Conservation (phyloP, 2,329 filamentous ascomycete genomes). For the Exophiala mesophila region DNA sequence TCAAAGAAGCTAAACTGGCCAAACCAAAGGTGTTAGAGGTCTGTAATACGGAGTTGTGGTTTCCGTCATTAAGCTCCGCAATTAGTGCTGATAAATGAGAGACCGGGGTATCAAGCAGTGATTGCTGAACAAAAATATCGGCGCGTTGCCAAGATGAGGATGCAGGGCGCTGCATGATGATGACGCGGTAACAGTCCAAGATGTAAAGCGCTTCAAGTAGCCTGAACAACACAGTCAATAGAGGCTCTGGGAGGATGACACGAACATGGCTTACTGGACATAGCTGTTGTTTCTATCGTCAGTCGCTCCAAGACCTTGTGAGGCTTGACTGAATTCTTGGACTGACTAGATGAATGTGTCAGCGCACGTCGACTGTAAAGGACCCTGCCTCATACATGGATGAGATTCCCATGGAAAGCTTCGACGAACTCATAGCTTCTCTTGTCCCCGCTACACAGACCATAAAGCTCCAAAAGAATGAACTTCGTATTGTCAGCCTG, state of each 20-base stretch:
- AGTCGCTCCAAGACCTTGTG: background rate
- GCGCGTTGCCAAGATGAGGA: background rate
- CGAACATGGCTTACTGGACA: constrained; percentile 10
- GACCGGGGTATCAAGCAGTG: constrained; percentile 1
- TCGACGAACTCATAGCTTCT: constrained; percentile 18
- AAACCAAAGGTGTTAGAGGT: constrained; percentile 3
- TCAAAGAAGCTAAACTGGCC: constrained; percentile 4
- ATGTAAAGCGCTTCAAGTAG: constrained; percentile 16
- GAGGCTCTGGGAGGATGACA: too few relatives aligned
- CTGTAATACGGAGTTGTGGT: background rate
- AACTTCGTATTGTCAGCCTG: background rate
- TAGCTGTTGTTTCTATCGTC: constrained; percentile 3
- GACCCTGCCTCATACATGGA: constrained; percentile 5
- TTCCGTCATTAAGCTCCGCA: background rate
- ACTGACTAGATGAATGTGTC: constrained; percentile 6
- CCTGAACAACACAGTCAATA: too few relatives aligned
- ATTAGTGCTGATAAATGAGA: background rate
- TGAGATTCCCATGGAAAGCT: constrained; percentile 9
- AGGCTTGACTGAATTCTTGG: constrained; percentile 11
- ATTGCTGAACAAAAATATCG: constrained; percentile 4
- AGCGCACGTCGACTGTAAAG: background rate
- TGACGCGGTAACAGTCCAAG: constrained; percentile 13
- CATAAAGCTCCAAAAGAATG: constrained; percentile 12
- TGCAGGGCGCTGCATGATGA: constrained; percentile 13
- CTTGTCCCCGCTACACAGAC: constrained; percentile 15